Evolutionary conservation across 805 yeast species (phyloP), one percentile per base, ranked within the genome.

Genomic region (Brettanomyces anomalus): DNA sequence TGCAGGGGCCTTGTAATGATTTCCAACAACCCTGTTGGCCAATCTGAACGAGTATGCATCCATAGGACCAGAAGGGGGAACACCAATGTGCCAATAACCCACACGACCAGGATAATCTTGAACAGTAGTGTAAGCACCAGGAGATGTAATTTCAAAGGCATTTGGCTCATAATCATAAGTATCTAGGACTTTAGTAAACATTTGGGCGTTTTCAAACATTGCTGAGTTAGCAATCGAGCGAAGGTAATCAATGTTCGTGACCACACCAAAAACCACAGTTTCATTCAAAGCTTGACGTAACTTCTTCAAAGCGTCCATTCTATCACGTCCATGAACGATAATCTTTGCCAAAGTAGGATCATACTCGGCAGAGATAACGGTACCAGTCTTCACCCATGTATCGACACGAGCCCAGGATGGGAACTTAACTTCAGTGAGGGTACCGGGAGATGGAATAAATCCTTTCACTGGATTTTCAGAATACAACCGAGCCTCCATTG

Each of bases 41-140:
- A 86, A 61, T 55, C 96, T 74, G 69, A 89, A 89, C 4, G 97
- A 80, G 55, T 81, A 89, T 47, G 80, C 76, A 65, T 90, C 98
- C 97, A 90, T 93, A 46, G 97, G 96, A 37, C 98, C 98, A 34
- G 96, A 86, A 6, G 97, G 97, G 20, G 98, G 98, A 43, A 90
- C 97, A 61, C 98, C 98, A 52, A 84, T 75, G 57, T 84, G 79
- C 94, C 94, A 85, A 61, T 71, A 71, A n/a, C 87, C 82, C 43
- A 71, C 70, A 68, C 98, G 81, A 41, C 95, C 95, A 15, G 95
- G 95, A 62, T 80, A 93, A 64, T 93, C 98, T 67, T 90, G 98
- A 39, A 90, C 90, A 3, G 96, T 85, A 32, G 97, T 90, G 65
- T 87, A 87, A 35, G 96, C 90, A 54, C 98, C 98, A 2, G 97